Percentiles rank a stretch among this genome's conserved stretches.
These are phyloP conservation scores for Alternaria arbusti DNA, from an alignment of 2,329 filamentous ascomycete species.

Conservation along the genomic window DNA sequence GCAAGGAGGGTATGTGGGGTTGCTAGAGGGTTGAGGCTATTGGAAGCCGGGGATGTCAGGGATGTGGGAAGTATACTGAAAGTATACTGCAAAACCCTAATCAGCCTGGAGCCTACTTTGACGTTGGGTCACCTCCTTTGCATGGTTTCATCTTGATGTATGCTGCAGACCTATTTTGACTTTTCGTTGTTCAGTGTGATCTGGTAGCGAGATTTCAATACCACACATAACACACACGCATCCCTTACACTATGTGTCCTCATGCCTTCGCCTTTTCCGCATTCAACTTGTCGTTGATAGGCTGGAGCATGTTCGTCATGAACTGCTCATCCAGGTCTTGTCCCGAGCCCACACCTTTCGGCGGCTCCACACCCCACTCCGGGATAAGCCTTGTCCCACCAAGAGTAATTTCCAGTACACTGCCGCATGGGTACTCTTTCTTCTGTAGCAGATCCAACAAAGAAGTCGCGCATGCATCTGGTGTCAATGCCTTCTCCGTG, in stretches of 20 bases:
- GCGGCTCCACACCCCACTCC: slow-evolving; percentile 36
- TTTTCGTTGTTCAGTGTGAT: neutral
- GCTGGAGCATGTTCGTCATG: slow-evolving; percentile 26
- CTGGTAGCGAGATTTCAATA: neutral
- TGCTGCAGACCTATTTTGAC: neutral
- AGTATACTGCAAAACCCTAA: neutral
- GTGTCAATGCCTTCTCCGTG: slow-evolving; percentile 15
- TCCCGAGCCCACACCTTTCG: slow-evolving; percentile 27
- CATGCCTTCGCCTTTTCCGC: slow-evolving; percentile 24
- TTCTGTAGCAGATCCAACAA: slow-evolving; percentile 36
- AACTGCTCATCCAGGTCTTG: slow-evolving; percentile 20
- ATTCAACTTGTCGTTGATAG: slow-evolving; percentile 26
- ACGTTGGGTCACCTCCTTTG: neutral
- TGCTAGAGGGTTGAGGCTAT: neutral
- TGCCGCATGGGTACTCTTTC: slow-evolving; percentile 36
- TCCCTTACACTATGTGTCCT: neutral
- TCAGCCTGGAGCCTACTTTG: neutral
- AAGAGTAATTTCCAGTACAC: slow-evolving; percentile 30
- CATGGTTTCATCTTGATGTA: neutral
- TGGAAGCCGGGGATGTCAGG: neutral
- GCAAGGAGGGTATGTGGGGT: neutral
- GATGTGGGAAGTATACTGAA: neutral
- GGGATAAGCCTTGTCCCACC: slow-evolving; percentile 29
- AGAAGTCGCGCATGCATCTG: slow-evolving; percentile 29
- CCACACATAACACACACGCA: neutral